Evolutionary conservation across 2,329 filamentous ascomycete species (phyloP), one percentile per base, ranked within the genome.

Genomic region (Hymenotorrendiella dingleyae): DNA sequence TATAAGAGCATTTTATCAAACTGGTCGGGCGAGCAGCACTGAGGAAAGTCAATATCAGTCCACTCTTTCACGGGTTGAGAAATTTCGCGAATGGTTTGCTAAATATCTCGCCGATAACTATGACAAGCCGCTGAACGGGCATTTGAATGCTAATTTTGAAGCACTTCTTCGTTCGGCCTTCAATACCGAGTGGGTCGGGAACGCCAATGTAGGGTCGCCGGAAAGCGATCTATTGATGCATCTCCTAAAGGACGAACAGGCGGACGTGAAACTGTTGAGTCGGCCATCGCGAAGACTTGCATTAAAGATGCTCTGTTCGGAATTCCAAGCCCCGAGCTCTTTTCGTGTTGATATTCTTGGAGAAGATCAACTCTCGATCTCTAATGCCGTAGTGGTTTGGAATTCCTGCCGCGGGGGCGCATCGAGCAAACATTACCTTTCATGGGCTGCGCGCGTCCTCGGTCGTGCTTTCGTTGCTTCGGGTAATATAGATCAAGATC

Each of bases 401-500:
- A 81, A 82, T 58, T 89, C 85, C 30, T 85, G 88, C 53, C 72
- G 76, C 45, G 71, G 76, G n/a, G 69, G 74, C 27, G 67, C 74
- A 2, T 69, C 83, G 12, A 84, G 80, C 43, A 67, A 76, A 20
- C 74, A 79, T 12, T 96, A 93, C 60, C 68, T 88, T 1, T 68
- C 86, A 1, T 98, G 94, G 94, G 85, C 86, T 33, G 90, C 86
- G 3, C 77, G 83, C 49, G 84, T 90, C 2, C 71, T 97, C 33
- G 93, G 94, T 6, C 78, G 88, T 59, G 82, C 87, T 0, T 97
- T 90, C 64, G 81, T 84, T 28, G 76, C 85, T 12, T 86, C 80
- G 21, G 89, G 89, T 2, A 71, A 78, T 42, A 73, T 87, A 5
- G 76, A 80, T 12, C 61, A 69, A 26, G 76, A 76, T 36, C 68